A percentile compares a stretch with the other conserved stretches of the same genome.
phyloP scores from a whole-genome alignment of 176 grass and related monocot genomes.

The Leersia perrieri region DNA sequence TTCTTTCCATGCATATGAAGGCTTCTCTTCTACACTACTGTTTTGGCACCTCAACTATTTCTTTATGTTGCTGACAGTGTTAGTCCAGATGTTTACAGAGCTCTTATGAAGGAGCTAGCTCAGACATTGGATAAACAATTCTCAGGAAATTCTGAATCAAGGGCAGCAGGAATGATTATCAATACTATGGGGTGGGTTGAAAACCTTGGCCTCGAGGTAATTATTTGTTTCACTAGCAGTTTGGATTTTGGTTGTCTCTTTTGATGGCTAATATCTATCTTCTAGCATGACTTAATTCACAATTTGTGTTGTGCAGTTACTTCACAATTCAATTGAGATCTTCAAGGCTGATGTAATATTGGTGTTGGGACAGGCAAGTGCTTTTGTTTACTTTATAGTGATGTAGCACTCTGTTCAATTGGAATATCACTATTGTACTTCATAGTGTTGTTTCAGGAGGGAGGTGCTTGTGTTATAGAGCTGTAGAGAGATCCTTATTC shows the following conservation, averaged over 20 bases:
- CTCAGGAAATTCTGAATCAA: constrained; percentile 88
- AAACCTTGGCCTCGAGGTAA: constrained; percentile 93
- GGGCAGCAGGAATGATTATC: constrained; percentile 90
- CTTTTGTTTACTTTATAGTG: not conserved
- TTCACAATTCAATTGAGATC: constrained; percentile 83
- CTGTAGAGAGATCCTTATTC: constrained; percentile 1
- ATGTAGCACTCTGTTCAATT: not conserved
- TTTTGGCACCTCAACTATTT: constrained; percentile 6
- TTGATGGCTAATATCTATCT: not conserved
- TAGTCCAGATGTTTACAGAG: constrained; percentile 87
- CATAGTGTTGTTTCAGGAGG: not conserved
- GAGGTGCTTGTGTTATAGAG: not conserved
- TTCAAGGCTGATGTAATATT: constrained; percentile 90
- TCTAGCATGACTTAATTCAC: not conserved
- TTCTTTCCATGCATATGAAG: constrained; percentile 9
- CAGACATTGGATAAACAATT: constrained; percentile 84
- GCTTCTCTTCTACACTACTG: not conserved
- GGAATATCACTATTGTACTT: constrained; percentile 1
- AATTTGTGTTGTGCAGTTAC: constrained; percentile 55
- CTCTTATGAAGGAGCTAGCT: constrained; percentile 90
- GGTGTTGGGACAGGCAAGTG: constrained; percentile 82
- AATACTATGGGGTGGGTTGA: constrained; percentile 99
- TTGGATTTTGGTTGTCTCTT: not conserved
- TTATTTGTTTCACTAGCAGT: constrained; percentile 1
- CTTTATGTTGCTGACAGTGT: constrained; percentile 53